A percentile compares a stretch with the other conserved stretches of the same genome.
These are phyloP conservation scores for Fusarium sp. DNA, from an alignment of 2,329 filamentous ascomycete genomes.

Conservation along the genomic window DNA sequence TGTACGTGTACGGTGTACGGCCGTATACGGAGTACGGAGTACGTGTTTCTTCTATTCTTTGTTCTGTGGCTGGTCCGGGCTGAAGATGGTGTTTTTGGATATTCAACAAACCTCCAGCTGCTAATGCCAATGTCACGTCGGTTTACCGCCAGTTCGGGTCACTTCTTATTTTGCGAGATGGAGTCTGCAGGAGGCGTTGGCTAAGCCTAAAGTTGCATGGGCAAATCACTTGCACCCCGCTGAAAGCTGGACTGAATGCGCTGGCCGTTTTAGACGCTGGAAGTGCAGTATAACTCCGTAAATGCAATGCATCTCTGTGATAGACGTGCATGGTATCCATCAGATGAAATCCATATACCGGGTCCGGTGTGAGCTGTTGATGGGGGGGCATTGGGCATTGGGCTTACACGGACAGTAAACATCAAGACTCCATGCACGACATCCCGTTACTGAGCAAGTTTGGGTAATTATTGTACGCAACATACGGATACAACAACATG, in stretches of 20 bases:
- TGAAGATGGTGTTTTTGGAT: slow-evolving; percentile 22
- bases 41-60: slow-evolving; percentile 2
- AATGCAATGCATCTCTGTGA: slow-evolving; percentile 8
- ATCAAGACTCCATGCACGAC: slow-evolving; percentile 42
- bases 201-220: slow-evolving; percentile 1
- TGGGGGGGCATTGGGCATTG: slow-evolving; percentile 1
- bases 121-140: slow-evolving; percentile 5
- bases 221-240: slow-evolving; percentile 6
- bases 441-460: slow-evolving; percentile 43
- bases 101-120: not conserved
- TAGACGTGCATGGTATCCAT: slow-evolving; percentile 17
- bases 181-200: not conserved
- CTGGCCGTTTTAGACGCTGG: slow-evolving; percentile 14
- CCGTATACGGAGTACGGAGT: too few relatives aligned
- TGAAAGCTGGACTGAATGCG: slow-evolving; percentile 3
- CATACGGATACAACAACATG: slow-evolving; percentile 15
- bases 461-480: slow-evolving; percentile 13
- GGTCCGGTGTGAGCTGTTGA: slow-evolving; percentile 20
- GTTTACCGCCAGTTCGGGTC: slow-evolving; percentile 41
- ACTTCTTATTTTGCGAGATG: slow-evolving; percentile 23
- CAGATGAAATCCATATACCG: slow-evolving; percentile 13
- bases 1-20: too few relatives aligned
- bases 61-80: slow-evolving; percentile 5
- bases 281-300: not conserved
- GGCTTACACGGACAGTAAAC: slow-evolving; percentile 20